These are phyloP conservation scores for Suhomyces sp. DNA, from an alignment of 805 yeast genomes.

Conservation along the genomic window DNA sequence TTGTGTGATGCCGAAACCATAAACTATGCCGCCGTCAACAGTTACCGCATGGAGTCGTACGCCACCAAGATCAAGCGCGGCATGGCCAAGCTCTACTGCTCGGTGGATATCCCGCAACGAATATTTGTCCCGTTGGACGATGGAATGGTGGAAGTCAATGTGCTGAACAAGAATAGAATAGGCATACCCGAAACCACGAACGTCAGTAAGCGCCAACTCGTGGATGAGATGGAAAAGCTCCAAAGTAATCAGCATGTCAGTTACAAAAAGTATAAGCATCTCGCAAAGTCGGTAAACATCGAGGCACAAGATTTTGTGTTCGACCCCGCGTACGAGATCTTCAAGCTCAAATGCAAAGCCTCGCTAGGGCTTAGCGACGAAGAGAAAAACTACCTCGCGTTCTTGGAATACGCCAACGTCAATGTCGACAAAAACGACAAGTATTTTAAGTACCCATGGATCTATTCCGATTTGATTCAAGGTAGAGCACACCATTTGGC, in stretches of 20 bases:
- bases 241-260: not conserved
- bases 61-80: conserved; percentile 30
- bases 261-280: not conserved
- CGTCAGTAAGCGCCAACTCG: conserved; percentile 3
- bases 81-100: conserved; percentile 33
- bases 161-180: conserved; percentile 22
- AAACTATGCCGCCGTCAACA: conserved; percentile 25
- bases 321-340: conserved; percentile 27
- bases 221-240: conserved; percentile 6
- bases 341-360: conserved; percentile 18
- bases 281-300: conserved; percentile 14
- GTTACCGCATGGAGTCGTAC: conserved; percentile 34
- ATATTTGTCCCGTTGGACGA: conserved; percentile 24
- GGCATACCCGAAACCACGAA: conserved; percentile 7
- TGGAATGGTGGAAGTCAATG: conserved; percentile 26
- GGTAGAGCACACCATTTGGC: conserved; percentile 31
- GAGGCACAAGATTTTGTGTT: conserved; percentile 27
- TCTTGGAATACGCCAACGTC: conserved; percentile 24
- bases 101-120: conserved; percentile 25
- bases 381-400: conserved; percentile 25
- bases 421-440: conserved; percentile 23
- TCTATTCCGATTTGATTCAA: conserved; percentile 30
- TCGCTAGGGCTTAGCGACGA: conserved; percentile 11
- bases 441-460: conserved; percentile 41
- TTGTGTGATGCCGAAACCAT: conserved; percentile 20